Base-by-base conservation (phyloP, 805 yeast genomes). In the Cyberlindnera americana region DNA sequence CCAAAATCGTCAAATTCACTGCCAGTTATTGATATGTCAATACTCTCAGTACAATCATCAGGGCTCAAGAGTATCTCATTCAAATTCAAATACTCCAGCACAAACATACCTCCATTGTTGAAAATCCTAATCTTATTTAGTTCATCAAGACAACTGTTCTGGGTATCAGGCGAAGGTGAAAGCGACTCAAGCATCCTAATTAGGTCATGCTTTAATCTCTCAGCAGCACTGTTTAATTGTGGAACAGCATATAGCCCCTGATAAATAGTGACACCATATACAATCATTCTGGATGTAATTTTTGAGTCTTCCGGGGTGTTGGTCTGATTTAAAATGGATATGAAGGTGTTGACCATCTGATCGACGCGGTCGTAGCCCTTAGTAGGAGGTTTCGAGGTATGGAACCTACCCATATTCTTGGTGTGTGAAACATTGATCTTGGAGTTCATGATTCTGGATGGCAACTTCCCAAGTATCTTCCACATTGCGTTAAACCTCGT, bases 1-100 rank as follows among this genome's bases (percentile, higher is more conserved):
- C 50, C 57, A 45, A 56, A 54, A 12, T 44, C 59, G 11, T 40
- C 48, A 37, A 56, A 54, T 4, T 41, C 59, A 28, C 37, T 44
- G 11, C 26, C 31, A 6, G 15, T 15, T 11, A n/a, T 16, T 2
- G 41, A 24, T 3, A 23, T 17, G 6, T 31, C 40, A 3, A 16
- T 9, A 8, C 33, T 22, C 10, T 24, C 35, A 16, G 19, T 18
- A 6, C 18, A 7, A 4, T 27, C 19, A 3, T 29, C 35, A 19
- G 25, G 10, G 5, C n/a, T 33, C 6, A 28, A 6, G 1, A 29
- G 14, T 2, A 52, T 5, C 1, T 16, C 10, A 3, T 40, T 37
- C 3, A 39, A 11, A 5, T 43, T 34, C 6, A 55, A 27, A 12
- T 38, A 43, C 7, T 51, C 56, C 12, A 29, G 8, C 3, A 51